Conservation (phyloP, 352 stramenopile species). For the Phytophthora citrophthora region DNA sequence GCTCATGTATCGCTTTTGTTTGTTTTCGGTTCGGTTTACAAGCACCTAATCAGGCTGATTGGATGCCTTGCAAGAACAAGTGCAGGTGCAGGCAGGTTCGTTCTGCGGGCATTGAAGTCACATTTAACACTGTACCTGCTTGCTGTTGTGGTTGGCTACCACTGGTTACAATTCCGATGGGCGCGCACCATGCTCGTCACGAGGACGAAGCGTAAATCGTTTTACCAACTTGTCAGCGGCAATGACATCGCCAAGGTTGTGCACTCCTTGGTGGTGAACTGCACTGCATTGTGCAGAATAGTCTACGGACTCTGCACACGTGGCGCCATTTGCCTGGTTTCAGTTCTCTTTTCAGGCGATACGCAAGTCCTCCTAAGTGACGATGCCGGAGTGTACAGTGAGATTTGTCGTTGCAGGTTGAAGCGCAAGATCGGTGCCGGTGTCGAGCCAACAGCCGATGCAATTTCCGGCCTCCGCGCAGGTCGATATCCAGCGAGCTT, state of each 20-base stretch:
- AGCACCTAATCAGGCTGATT: no score
- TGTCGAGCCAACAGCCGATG: neutral
- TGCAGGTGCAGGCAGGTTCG: neutral
- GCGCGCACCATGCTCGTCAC: neutral
- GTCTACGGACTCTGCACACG: neutral
- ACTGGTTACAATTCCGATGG: conserved; percentile 18
- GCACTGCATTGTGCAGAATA: no score
- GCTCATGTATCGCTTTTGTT: no score
- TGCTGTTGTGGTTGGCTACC: neutral
- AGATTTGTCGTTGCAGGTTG: conserved; percentile 37
- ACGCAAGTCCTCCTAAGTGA: conserved; percentile 24
- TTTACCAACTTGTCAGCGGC: neutral
- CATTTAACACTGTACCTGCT: neutral
- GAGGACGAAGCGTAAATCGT: neutral
- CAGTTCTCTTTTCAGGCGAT: conserved; percentile 21
- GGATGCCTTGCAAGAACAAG: conserved; percentile 30
- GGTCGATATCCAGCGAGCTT: neutral
- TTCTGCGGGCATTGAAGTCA: no score
- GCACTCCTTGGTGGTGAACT: no score
- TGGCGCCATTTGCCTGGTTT: conserved; percentile 13
- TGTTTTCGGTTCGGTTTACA: no score
- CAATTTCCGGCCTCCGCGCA: conserved; percentile 1
- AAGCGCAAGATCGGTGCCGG: conserved; percentile 31
- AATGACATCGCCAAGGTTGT: no score
- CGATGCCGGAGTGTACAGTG: conserved; percentile 10